These are phyloP conservation scores for Citrus sp. DNA, from an alignment of 345 rosid species.

Conservation along the genomic window DNA sequence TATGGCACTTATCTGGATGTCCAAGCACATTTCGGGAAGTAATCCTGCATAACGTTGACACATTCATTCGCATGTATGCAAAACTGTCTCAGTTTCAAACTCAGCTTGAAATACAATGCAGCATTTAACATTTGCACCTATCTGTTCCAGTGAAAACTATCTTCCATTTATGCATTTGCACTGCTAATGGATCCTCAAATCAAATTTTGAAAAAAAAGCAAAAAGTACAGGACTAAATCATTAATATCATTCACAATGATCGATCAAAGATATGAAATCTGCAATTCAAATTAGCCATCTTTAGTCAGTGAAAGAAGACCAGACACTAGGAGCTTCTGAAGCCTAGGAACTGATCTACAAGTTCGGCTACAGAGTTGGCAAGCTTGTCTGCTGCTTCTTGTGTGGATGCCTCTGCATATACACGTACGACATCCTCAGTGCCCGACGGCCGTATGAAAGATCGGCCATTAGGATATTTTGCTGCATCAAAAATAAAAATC, in stretches of 20 bases:
- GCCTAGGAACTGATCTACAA: slow-evolving; percentile 64
- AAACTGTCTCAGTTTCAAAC: neutral
- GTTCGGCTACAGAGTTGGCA: slow-evolving; percentile 61
- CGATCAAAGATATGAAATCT: neutral
- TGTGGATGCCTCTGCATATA: slow-evolving; percentile 88
- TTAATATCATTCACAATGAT: neutral
- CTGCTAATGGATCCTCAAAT: neutral
- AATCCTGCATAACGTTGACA: neutral
- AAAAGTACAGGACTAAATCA: neutral
- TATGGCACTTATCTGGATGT: no score
- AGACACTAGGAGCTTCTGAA: slow-evolving; percentile 14
- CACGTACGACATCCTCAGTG: slow-evolving; percentile 90
- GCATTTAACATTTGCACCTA: neutral
- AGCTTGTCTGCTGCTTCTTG: slow-evolving; percentile 77
- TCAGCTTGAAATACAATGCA: neutral
- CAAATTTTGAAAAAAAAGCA: neutral
- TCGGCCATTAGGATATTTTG: slow-evolving; percentile 55
- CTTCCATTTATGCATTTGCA: neutral
- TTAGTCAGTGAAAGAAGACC: neutral
- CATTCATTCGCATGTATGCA: neutral
- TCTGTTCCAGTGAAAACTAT: neutral
- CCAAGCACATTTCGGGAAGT: neutral
- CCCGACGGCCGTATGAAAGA: slow-evolving; percentile 89
- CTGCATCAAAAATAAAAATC: slow-evolving; percentile 30
- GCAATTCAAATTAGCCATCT: neutral